These are phyloP conservation scores for Fallopia convolvulus DNA, from an alignment of 148 eudicot genomes.

Conservation along the genomic window DNA sequence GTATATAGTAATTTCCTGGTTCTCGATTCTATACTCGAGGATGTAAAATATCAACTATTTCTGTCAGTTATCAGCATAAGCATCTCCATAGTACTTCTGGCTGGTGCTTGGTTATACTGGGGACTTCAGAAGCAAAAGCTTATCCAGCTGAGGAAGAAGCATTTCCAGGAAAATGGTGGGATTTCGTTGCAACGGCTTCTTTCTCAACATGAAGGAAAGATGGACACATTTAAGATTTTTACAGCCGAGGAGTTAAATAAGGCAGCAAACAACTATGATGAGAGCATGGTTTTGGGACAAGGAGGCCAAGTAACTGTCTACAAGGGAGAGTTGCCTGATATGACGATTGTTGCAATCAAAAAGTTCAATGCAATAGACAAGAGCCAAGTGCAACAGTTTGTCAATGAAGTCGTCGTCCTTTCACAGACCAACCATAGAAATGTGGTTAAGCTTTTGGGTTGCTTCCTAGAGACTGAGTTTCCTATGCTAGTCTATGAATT, in stretches of 20 bases:
- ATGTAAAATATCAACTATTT: background rate
- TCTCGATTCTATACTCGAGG: too few relatives aligned
- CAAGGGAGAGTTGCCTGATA: background rate
- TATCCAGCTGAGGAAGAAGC: background rate
- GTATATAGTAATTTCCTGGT: too few relatives aligned
- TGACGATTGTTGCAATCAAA: background rate
- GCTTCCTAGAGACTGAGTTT: conserved; percentile 10
- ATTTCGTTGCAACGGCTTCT: background rate
- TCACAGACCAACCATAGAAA: conserved; percentile 3
- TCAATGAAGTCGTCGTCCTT: conserved; percentile 6
- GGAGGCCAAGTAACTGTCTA: conserved; percentile 9
- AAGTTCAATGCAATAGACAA: conserved; percentile 2
- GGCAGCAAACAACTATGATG: conserved; percentile 1
- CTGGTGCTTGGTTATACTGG: background rate
- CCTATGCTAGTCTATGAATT: conserved; percentile 10
- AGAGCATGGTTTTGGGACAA: background rate
- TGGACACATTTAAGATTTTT: background rate
- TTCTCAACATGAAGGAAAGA: background rate
- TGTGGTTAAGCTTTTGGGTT: conserved; percentile 9
- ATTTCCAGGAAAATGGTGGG: background rate
- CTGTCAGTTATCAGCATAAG: background rate
- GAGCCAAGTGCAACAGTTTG: conserved; percentile 12
- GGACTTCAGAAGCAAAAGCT: background rate
- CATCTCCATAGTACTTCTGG: background rate
- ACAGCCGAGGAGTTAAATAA: background rate